Evolutionary conservation across 495 filamentous ascomycete species (phyloP).

Genomic region (Lasiosphaeria hispida): DNA sequence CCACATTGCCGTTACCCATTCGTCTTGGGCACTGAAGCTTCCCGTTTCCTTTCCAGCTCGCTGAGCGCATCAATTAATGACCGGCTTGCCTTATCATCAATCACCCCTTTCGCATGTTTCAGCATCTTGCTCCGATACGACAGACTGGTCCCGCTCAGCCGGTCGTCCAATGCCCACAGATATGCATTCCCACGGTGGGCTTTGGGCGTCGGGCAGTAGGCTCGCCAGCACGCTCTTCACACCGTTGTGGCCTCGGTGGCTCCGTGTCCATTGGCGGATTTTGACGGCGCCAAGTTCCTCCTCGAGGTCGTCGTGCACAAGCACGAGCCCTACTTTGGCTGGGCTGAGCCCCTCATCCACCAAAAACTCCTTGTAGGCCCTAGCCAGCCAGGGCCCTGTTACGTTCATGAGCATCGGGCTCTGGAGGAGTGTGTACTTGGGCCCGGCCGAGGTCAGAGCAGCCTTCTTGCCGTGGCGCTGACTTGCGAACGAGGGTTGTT

Average conservation of each 20-base stretch:
- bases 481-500: constrained; percentile 44
- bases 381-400: constrained; percentile 55
- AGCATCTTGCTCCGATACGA: constrained; percentile 62
- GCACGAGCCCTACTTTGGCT: constrained; percentile 52
- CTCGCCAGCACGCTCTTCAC: constrained; percentile 62
- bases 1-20: too few species aligned
- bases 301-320: constrained; percentile 86
- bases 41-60: constrained; percentile 45
- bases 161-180: constrained; percentile 75
- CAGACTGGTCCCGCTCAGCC: constrained; percentile 49
- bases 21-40: constrained; percentile 1
- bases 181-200: constrained; percentile 43
- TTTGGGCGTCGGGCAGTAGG: constrained; percentile 35
- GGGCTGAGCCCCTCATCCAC: constrained; percentile 25
- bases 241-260: constrained; percentile 76
- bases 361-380: constrained; percentile 42
- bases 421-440: constrained; percentile 62
- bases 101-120: constrained; percentile 41
- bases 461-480: constrained; percentile 40
- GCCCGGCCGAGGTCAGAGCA: constrained; percentile 40
- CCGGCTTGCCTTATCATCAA: constrained; percentile 49
- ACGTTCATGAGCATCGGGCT: constrained; percentile 76
- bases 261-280: constrained; percentile 53
- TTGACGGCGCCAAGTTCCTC: constrained; percentile 62
- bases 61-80: constrained; percentile 51